These are phyloP conservation scores for Colletotrichum euphorbiae DNA, from an alignment of 2,329 filamentous ascomycete genomes.

Conservation along the genomic window DNA sequence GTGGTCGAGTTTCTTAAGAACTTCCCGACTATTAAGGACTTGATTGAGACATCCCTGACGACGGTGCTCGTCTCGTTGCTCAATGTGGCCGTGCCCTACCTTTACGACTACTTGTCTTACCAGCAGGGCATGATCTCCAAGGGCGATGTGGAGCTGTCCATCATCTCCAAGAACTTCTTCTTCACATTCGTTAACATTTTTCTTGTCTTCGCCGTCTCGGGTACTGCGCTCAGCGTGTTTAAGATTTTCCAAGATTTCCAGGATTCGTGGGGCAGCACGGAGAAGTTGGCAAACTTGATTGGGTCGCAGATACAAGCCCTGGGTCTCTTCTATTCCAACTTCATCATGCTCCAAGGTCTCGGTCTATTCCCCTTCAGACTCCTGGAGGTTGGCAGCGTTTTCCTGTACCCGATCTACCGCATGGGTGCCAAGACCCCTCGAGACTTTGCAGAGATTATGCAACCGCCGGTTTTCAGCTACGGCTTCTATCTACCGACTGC, in stretches of 20 bases:
- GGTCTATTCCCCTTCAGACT: constrained; percentile 93
- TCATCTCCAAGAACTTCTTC: constrained; percentile 99
- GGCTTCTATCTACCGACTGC: constrained; percentile 96
- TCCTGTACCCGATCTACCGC: constrained; percentile 83
- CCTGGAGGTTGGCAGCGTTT: constrained; percentile 87
- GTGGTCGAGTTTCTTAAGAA: constrained; percentile 75
- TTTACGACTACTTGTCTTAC: constrained; percentile 94
- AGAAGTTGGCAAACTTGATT: constrained; percentile 79
- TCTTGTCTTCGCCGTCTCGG: constrained; percentile 90
- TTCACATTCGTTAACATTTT: constrained; percentile 99
- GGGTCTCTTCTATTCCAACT: constrained; percentile 89
- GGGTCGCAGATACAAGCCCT: constrained; percentile 80
- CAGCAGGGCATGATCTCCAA: constrained; percentile 95
- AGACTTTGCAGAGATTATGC: constrained; percentile 84
- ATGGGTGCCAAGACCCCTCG: constrained; percentile 87
- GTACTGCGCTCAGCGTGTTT: constrained; percentile 84
- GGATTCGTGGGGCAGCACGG: constrained; percentile 82
- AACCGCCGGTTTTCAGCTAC: constrained; percentile 91
- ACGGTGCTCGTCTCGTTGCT: constrained; percentile 88
- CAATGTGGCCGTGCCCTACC: constrained; percentile 89
- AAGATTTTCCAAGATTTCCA: constrained; percentile 79
- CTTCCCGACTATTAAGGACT: constrained; percentile 77
- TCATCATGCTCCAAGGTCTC: constrained; percentile 93
- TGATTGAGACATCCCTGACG: constrained; percentile 89
- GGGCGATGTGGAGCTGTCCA: constrained; percentile 91